Percentiles rank a stretch among this genome's conserved stretches.
These are phyloP conservation scores for Rhytidiadelphus loreus DNA, from an alignment of 225 moss, liverwort and hornwort species.

Conservation along the genomic window DNA sequence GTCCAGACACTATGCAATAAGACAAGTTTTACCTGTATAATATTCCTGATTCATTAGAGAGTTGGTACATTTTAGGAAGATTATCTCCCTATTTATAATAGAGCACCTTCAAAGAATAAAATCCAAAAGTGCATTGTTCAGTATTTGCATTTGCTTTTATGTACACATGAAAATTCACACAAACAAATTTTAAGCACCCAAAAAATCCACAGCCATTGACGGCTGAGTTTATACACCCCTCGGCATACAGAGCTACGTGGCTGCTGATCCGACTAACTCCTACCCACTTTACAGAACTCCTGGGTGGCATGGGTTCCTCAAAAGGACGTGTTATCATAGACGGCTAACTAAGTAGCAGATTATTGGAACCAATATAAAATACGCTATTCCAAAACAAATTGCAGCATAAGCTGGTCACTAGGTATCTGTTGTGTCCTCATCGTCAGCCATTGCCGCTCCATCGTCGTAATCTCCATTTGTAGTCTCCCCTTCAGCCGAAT, in stretches of 20 bases:
- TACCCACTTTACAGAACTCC: not conserved
- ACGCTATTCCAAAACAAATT: not conserved
- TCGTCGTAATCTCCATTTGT: conserved; percentile 36
- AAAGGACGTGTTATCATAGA: not conserved
- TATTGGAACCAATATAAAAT: not conserved
- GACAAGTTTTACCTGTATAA: no score
- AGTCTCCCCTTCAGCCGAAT: conserved; percentile 11
- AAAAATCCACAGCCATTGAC: not conserved
- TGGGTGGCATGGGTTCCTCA: not conserved
- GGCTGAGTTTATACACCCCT: not conserved
- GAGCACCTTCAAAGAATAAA: not conserved
- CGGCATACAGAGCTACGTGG: not conserved
- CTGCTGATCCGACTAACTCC: not conserved
- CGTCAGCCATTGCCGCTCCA: conserved; percentile 21
- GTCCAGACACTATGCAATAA: no score
- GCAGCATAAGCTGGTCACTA: not conserved
- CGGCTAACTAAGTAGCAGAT: not conserved
- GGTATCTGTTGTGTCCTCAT: conserved; percentile 28
- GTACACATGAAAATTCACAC: not conserved
- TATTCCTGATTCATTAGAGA: no score
- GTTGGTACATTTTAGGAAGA: not conserved
- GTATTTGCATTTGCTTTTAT: not conserved
- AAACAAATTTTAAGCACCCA: not conserved
- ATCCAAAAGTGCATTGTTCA: not conserved
- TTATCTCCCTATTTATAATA: no score